phyloP scores from a whole-genome alignment of 306 rosid genomes.

The Casuarina cunninghamiana region DNA sequence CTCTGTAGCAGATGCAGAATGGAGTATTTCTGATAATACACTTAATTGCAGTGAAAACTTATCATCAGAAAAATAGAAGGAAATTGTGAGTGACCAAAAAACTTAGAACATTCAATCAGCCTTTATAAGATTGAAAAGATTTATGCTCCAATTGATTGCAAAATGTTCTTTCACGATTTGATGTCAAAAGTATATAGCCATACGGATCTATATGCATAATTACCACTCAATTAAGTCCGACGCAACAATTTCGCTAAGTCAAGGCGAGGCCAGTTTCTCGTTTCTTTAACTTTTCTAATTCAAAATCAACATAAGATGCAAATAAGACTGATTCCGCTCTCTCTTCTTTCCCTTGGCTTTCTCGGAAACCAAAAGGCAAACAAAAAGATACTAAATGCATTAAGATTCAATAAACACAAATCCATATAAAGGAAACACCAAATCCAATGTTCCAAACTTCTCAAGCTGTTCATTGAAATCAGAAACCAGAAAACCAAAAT shows the following conservation, averaged over 20 bases:
- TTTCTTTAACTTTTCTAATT: background rate
- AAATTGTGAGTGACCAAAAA: background rate
- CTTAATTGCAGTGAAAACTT: background rate
- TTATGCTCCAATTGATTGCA: background rate
- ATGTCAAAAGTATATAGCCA: background rate
- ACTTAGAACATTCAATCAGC: background rate
- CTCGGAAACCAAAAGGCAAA: constrained; percentile 5
- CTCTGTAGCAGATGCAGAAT: background rate
- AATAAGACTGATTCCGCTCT: background rate
- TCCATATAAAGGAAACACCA: background rate
- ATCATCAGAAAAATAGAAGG: background rate
- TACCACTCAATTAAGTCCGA: background rate
- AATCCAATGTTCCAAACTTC: background rate
- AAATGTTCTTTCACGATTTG: background rate
- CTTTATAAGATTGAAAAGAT: background rate
- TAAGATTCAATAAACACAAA: background rate
- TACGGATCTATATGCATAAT: background rate
- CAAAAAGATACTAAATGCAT: background rate
- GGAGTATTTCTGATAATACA: background rate
- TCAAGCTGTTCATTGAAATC: background rate
- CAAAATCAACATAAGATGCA: background rate
- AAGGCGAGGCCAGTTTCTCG: background rate
- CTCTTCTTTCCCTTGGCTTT: background rate
- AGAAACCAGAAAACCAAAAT: background rate
- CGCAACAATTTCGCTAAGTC: background rate